These are phyloP conservation scores for Coccomyxa sp. DNA, from an alignment of 139 green algal genomes.

Conservation along the genomic window DNA sequence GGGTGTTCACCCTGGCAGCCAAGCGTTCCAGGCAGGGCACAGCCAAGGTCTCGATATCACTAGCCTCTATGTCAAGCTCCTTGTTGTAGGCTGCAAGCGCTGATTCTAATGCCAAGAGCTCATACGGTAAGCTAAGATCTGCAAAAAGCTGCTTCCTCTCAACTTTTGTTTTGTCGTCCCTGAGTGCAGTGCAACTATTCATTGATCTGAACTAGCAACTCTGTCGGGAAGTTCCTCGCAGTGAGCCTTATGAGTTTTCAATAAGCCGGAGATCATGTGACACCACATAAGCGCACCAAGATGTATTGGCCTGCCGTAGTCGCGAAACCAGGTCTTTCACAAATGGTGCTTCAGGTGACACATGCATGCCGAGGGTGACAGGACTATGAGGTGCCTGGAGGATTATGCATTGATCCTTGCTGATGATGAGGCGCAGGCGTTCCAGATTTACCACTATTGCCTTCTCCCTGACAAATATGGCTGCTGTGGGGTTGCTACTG, in stretches of 20 bases:
- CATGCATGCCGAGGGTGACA: neutral
- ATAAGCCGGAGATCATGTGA: too few relatives aligned
- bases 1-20: slow-evolving; percentile 2
- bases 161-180: too few relatives aligned
- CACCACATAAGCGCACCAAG: too few relatives aligned
- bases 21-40: slow-evolving; percentile 17
- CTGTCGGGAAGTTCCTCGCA: too few relatives aligned
- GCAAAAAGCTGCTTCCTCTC: neutral
- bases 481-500: slow-evolving; percentile 9
- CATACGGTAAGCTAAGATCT: slow-evolving; percentile 27
- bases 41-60: slow-evolving; percentile 11
- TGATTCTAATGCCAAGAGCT: slow-evolving; percentile 38
- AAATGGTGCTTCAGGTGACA: slow-evolving; percentile 3
- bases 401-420: slow-evolving; percentile 15
- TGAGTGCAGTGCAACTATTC: too few relatives aligned
- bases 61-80: slow-evolving; percentile 28
- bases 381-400: neutral
- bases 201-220: too few relatives aligned
- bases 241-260: too few relatives aligned
- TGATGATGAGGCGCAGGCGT: slow-evolving; percentile 25
- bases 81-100: slow-evolving; percentile 13
- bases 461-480: slow-evolving; percentile 33
- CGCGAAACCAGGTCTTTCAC: slow-evolving; percentile 1
- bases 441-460: slow-evolving; percentile 34
- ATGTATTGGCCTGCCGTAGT: neutral